These are phyloP conservation scores for Rhynchosporium secalis DNA, from an alignment of 2,329 filamentous ascomycete genomes.

Conservation along the genomic window DNA sequence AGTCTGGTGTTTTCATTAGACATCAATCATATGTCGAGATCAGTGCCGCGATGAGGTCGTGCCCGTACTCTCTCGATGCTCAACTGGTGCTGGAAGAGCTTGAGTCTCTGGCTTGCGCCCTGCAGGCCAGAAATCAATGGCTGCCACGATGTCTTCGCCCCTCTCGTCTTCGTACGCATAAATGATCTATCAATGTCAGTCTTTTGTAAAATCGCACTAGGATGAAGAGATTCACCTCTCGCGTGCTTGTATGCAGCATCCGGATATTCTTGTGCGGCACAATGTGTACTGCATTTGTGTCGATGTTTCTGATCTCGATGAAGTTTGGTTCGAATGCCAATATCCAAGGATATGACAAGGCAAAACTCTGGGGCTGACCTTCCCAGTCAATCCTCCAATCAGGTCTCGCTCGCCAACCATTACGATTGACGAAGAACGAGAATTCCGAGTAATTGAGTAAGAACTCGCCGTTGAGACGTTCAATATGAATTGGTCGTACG, in stretches of 20 bases:
- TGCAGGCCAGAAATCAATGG: constrained; percentile 84
- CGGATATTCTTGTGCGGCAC: constrained; percentile 95
- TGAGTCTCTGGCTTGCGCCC: constrained; percentile 38
- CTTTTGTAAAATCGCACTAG: constrained; percentile 31
- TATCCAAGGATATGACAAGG: constrained; percentile 94
- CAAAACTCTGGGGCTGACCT: constrained; percentile 87
- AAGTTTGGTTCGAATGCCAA: constrained; percentile 97
- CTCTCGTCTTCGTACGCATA: constrained; percentile 97
- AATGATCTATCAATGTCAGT: constrained; percentile 66
- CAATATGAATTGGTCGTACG: constrained; percentile 93
- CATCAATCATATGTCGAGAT: constrained; percentile 14
- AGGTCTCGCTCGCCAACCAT: constrained; percentile 92
- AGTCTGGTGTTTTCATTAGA: constrained; percentile 21
- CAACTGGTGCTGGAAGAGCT: constrained; percentile 21
- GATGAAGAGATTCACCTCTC: constrained; percentile 69
- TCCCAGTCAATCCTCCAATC: constrained; percentile 99
- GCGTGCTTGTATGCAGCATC: constrained; percentile 94
- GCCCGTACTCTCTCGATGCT: constrained; percentile 24
- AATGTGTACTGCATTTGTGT: constrained; percentile 92
- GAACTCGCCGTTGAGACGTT: constrained; percentile 95
- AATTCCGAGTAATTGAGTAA: constrained; percentile 98
- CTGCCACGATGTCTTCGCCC: constrained; percentile 90
- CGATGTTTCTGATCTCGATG: constrained; percentile 93
- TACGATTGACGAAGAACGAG: constrained; percentile 98
- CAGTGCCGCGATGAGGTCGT: constrained; percentile 33